Evolutionary conservation across 2,329 filamentous ascomycete species (phyloP), one percentile per base, ranked within the genome.

Genomic region (Exophiala aquamarina): DNA sequence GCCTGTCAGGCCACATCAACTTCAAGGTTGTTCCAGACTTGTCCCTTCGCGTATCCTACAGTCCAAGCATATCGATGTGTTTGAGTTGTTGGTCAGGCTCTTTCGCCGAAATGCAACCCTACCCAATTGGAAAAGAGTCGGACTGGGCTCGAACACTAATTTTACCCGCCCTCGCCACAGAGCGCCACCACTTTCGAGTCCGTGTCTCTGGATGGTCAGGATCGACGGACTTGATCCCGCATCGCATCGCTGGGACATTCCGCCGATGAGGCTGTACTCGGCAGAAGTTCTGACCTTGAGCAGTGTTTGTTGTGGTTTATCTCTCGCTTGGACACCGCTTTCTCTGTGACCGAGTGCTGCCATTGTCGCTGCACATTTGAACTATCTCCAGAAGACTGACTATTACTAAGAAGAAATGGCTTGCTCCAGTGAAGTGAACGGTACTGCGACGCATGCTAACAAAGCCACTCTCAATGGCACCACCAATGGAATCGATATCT

Each of bases 231-330:
- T n/a, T n/a, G n/a, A n/a, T n/a, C n/a, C n/a, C n/a, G n/a, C n/a
- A n/a, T n/a, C n/a, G n/a, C n/a, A 17, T 31, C 29, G 9, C 26
- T 20, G 6, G 23, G 23, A 6, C 17, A 31, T 21, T 41, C 36
- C 29, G 38, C 32, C 32, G 44, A 37, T 31, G 36, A 47, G 44
- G 44, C 38, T 47, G 32, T 47, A 41, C 38, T 35, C 41, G 29
- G 44, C 33, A 46, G n/a, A n/a, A n/a, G n/a, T n/a, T n/a, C 36
- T 19, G 26, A 31, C 17, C 20, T 39, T 17, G 34, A n/a, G n/a
- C n/a, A n/a, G n/a, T n/a, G n/a, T n/a, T n/a, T n/a, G 33, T 26
- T 21, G 21, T 15, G 45, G 29, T 48, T 39, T 48, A 48, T 43
- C 29, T 21, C 40, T 37, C 4, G 26, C 33, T 19, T 26, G 15